phyloP scores from a whole-genome alignment of 345 rosid genomes.

The Camelina hispida region DNA sequence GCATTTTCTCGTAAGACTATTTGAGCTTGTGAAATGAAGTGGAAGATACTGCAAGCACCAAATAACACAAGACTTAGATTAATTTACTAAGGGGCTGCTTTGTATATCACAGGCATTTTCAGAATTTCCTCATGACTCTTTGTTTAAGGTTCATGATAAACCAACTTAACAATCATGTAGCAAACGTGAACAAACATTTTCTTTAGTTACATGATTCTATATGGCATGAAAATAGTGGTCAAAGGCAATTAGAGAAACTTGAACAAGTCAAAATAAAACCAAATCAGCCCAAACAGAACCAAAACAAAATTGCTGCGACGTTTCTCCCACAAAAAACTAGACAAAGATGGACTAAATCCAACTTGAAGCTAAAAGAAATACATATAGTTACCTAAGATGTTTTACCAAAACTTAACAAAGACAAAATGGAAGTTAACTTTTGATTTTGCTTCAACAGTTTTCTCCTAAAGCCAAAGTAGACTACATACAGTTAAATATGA shows the following conservation, averaged over 20 bases:
- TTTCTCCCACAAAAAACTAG: not conserved
- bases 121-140: not conserved
- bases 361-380: not conserved
- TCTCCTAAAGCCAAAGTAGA: not conserved
- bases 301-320: not conserved
- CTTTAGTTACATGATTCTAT: not conserved
- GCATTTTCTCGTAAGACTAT: not conserved
- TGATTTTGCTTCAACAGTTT: not conserved
- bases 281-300: not conserved
- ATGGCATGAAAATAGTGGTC: not conserved
- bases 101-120: not conserved
- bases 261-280: not conserved
- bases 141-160: constrained; percentile 6
- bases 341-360: not conserved
- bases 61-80: not conserved
- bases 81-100: not conserved
- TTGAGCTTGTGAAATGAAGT: not conserved
- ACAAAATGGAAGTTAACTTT: not conserved
- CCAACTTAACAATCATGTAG: not conserved
- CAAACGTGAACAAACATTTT: not conserved
- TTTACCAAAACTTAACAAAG: not conserved
- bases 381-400: not conserved
- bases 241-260: not conserved
- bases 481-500: too few species aligned
- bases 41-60: constrained; percentile 11